Conservation (phyloP, 805 yeast genomes). For the Pichia californica region DNA sequence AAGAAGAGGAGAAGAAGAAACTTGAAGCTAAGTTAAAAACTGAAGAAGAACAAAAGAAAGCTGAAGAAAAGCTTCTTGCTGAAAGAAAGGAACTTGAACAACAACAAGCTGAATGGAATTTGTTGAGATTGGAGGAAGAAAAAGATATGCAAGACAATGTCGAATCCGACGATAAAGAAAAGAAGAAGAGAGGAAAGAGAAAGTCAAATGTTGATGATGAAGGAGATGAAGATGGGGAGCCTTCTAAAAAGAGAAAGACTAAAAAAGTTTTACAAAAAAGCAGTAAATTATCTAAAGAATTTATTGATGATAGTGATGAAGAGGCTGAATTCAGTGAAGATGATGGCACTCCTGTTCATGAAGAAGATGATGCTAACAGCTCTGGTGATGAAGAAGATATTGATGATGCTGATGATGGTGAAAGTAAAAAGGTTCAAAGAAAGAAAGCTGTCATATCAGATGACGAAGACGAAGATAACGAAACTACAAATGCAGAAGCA, state of each 20-base stretch:
- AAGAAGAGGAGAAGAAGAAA: constrained; percentile 42
- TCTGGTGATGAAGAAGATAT: constrained; percentile 2
- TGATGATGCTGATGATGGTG: not conserved
- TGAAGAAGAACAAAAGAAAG: constrained; percentile 41
- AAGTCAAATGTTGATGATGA: constrained; percentile 15
- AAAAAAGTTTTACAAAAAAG: constrained; percentile 16
- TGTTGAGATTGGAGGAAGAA: constrained; percentile 29
- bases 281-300: constrained; percentile 22
- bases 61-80: constrained; percentile 36
- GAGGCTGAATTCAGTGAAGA: constrained; percentile 22
- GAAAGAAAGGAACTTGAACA: constrained; percentile 47
- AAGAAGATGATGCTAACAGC: constrained; percentile 5
- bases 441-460: constrained; percentile 10
- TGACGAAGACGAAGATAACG: constrained; percentile 17
- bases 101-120: constrained; percentile 52
- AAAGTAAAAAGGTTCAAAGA: constrained; percentile 9
- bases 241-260: constrained; percentile 14
- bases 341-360: constrained; percentile 13
- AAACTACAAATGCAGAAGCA: constrained; percentile 21
- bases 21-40: constrained; percentile 38
- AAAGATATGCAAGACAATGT: constrained; percentile 31
- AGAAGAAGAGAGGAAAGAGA: constrained; percentile 25
- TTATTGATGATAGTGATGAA: constrained; percentile 29
- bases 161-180: constrained; percentile 28
- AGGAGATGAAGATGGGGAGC: constrained; percentile 13